These are phyloP conservation scores for Phytophthora macrochlamydospora DNA, from an alignment of 352 stramenopile species.

Conservation along the genomic window DNA sequence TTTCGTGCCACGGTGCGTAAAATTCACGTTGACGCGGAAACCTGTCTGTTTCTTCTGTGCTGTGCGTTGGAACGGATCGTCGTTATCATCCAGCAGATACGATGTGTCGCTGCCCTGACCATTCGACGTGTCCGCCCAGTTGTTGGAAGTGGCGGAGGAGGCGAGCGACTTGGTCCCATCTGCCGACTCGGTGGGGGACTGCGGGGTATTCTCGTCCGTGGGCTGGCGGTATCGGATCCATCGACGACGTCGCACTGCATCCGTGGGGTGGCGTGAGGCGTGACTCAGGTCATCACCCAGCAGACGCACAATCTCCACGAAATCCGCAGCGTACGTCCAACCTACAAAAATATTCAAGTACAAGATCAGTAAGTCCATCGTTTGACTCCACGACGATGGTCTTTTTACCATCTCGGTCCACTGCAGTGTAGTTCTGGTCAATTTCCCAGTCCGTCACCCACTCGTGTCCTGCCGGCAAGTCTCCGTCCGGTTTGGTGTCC, in stretches of 20 bases:
- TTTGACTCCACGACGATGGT: neutral
- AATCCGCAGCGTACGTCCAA: constrained; percentile 88
- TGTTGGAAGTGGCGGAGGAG: constrained; percentile 48
- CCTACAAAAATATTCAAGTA: constrained; percentile 15
- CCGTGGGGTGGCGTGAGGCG: constrained; percentile 78
- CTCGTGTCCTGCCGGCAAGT: constrained; percentile 72
- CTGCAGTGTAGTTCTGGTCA: constrained; percentile 78
- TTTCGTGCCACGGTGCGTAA: constrained; percentile 78
- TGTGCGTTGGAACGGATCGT: constrained; percentile 87
- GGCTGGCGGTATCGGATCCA: constrained; percentile 81
- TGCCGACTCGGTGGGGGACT: constrained; percentile 56
- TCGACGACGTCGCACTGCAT: constrained; percentile 75
- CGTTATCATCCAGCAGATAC: constrained; percentile 61
- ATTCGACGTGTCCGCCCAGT: constrained; percentile 53
- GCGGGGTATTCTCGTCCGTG: constrained; percentile 44
- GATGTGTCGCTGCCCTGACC: constrained; percentile 34
- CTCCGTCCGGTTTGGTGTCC: constrained; percentile 68
- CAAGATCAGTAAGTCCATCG: constrained; percentile 1
- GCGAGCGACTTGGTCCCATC: constrained; percentile 43
- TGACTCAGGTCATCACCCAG: constrained; percentile 84
- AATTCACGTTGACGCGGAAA: constrained; percentile 88
- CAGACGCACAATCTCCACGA: constrained; percentile 74
- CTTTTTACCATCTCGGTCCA: constrained; percentile 63
- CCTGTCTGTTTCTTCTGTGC: constrained; percentile 86
- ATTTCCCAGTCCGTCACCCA: constrained; percentile 88